Conservation (phyloP, 1,139 yeast species). For the Hanseniaspora uvarum region DNA sequence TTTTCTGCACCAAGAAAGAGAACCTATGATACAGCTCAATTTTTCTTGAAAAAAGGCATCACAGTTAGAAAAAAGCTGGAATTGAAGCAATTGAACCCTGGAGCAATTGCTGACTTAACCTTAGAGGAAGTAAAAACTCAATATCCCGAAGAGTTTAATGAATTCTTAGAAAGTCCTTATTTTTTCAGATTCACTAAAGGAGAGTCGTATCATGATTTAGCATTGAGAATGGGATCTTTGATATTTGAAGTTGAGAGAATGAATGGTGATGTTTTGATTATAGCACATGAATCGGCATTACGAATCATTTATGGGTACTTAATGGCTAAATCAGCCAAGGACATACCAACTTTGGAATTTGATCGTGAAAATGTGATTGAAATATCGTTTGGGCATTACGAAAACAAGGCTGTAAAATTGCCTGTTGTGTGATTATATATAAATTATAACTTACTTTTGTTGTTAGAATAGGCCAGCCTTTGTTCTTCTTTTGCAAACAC, state of each 20-base stretch:
- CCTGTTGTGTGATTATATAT: constrained; percentile 30
- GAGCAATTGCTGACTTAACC: constrained; percentile 64
- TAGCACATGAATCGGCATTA: constrained; percentile 86
- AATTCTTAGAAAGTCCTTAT: constrained; percentile 67
- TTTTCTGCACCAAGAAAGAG: constrained; percentile 90
- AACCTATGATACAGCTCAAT: constrained; percentile 68
- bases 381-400: constrained; percentile 78
- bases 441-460: constrained; percentile 1
- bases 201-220: constrained; percentile 91
- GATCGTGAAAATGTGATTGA: constrained; percentile 77
- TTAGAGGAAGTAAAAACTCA: constrained; percentile 47
- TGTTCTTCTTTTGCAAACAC: constrained; percentile 13
- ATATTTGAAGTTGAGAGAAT: constrained; percentile 87
- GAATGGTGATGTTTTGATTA: constrained; percentile 75
- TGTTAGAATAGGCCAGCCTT: neutral
- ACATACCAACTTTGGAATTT: constrained; percentile 69
- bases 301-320: constrained; percentile 85
- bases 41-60: constrained; percentile 51
- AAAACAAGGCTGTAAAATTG: constrained; percentile 57
- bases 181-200: constrained; percentile 87
- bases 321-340: constrained; percentile 82
- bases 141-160: constrained; percentile 62
- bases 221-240: constrained; percentile 86
- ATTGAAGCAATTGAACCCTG: constrained; percentile 80
- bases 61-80: constrained; percentile 67